Conservation (phyloP, 2,329 filamentous ascomycete genomes). For the Fusarium penzigii region DNA sequence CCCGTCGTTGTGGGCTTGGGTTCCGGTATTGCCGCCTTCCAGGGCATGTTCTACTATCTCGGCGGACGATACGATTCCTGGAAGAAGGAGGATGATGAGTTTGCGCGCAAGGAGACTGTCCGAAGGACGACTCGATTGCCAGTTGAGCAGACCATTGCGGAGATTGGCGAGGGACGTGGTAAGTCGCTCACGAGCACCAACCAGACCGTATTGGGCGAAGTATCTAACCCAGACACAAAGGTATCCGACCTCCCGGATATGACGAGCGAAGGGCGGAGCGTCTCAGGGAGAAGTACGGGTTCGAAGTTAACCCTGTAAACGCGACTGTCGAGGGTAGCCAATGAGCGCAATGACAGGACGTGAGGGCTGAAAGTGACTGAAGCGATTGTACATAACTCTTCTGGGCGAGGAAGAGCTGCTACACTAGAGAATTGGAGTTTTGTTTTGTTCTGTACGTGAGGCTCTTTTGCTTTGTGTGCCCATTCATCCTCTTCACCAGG, state of each 20-base stretch:
- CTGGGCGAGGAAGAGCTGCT: conserved; percentile 36
- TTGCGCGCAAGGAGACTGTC: conserved; percentile 72
- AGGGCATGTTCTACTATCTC: conserved; percentile 69
- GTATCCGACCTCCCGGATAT: conserved; percentile 79
- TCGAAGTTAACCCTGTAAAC: conserved; percentile 73
- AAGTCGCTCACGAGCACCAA: conserved; percentile 33
- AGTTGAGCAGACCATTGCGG: conserved; percentile 74
- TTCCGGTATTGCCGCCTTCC: conserved; percentile 51
- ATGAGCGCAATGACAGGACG: conserved; percentile 28
- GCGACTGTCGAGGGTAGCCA: conserved; percentile 48
- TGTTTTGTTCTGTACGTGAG: conserved; percentile 32
- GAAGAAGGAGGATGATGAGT: conserved; percentile 66
- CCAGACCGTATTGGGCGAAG: neutral
- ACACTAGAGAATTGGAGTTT: conserved; percentile 45
- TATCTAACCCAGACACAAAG: conserved; percentile 46
- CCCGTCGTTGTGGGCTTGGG: conserved; percentile 72
- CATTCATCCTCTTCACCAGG: conserved; percentile 2
- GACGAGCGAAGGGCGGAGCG: conserved; percentile 80
- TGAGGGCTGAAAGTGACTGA: conserved; percentile 26
- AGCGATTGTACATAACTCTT: conserved; percentile 41
- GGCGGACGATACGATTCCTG: conserved; percentile 58
- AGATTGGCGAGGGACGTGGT: conserved; percentile 89
- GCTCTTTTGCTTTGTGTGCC: conserved; percentile 26
- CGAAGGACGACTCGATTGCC: conserved; percentile 74
- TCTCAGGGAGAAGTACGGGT: conserved; percentile 83